phyloP scores from a whole-genome alignment of 768 basidiomycete genomes.

The Hygrophoropsis aurantiaca region DNA sequence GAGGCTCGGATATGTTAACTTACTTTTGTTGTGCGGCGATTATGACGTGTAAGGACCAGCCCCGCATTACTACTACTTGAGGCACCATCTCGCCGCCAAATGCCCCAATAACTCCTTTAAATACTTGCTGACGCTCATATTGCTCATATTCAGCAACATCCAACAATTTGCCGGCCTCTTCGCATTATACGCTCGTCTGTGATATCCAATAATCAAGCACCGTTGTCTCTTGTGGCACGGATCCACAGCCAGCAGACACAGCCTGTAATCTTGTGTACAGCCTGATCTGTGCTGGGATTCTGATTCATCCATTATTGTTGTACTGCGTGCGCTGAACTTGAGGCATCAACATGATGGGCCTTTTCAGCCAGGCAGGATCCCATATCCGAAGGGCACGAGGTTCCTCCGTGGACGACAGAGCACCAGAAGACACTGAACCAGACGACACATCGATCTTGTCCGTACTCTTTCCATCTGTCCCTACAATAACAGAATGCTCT shows the following conservation, averaged over 20 bases:
- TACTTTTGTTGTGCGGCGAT: not conserved
- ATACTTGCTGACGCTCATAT: too few species aligned
- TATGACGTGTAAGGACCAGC: not conserved
- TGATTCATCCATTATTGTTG: not conserved
- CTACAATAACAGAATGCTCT: constrained; percentile 20
- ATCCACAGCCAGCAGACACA: too few species aligned
- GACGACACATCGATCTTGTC: constrained; percentile 90
- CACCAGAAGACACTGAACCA: constrained; percentile 80
- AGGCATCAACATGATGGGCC: constrained; percentile 63
- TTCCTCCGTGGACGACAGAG: constrained; percentile 62
- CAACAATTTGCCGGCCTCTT: too few species aligned
- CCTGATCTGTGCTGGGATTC: too few species aligned
- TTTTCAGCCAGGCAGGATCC: constrained; percentile 70
- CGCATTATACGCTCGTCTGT: too few species aligned
- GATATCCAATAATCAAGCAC: too few species aligned
- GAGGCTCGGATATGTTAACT: too few species aligned
- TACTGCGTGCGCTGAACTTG: not conserved
- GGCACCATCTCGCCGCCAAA: too few species aligned
- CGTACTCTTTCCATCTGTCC: constrained; percentile 36
- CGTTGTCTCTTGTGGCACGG: too few species aligned
- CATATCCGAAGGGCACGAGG: constrained; percentile 70
- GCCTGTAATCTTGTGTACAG: too few species aligned
- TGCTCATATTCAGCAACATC: too few species aligned
- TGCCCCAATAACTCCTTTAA: too few species aligned
- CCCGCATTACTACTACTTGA: not conserved